Conservation (phyloP, 495 filamentous ascomycete species). For the Poronia punctata region DNA sequence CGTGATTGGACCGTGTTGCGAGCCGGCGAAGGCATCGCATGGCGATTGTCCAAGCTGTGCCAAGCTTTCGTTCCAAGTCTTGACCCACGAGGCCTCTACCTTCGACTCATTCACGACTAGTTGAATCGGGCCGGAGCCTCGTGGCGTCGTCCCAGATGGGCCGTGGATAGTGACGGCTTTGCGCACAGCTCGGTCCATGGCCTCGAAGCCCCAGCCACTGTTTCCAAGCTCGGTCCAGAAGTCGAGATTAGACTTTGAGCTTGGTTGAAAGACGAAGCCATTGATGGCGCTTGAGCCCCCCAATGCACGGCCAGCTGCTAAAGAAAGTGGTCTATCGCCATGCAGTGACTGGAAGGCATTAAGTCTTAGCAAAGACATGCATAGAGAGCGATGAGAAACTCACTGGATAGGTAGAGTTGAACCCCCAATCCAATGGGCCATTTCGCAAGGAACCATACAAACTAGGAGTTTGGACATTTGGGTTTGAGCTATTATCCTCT, state of each 20-base stretch:
- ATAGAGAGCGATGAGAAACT: too few relatives aligned
- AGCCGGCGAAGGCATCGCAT: too few relatives aligned
- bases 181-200: conserved; percentile 38
- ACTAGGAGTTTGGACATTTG: conserved; percentile 37
- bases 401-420: conserved; percentile 43
- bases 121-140: too few relatives aligned
- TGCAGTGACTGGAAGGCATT: conserved; percentile 12
- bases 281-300: conserved; percentile 55
- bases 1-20: too few relatives aligned
- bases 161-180: too few relatives aligned
- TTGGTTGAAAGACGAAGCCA: conserved; percentile 40
- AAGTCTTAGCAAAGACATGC: too few relatives aligned
- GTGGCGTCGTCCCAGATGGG: too few relatives aligned
- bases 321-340: conserved; percentile 35
- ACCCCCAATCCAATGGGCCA: conserved; percentile 48
- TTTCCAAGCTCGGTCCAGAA: conserved; percentile 51
- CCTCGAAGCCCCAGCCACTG: conserved; percentile 44
- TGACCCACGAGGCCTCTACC: too few relatives aligned
- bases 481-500: conserved; percentile 35
- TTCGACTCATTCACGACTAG: too few relatives aligned
- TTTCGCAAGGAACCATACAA: conserved; percentile 36
- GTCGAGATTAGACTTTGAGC: conserved; percentile 37
- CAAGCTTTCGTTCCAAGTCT: too few relatives aligned
- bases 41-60: too few relatives aligned
- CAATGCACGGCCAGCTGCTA: conserved; percentile 47